A percentile compares a stretch with the other conserved stretches of the same genome.
Evolutionary conservation across 2,329 filamentous ascomycete genomes (phyloP).

Genomic region (Venturia nashicola): DNA sequence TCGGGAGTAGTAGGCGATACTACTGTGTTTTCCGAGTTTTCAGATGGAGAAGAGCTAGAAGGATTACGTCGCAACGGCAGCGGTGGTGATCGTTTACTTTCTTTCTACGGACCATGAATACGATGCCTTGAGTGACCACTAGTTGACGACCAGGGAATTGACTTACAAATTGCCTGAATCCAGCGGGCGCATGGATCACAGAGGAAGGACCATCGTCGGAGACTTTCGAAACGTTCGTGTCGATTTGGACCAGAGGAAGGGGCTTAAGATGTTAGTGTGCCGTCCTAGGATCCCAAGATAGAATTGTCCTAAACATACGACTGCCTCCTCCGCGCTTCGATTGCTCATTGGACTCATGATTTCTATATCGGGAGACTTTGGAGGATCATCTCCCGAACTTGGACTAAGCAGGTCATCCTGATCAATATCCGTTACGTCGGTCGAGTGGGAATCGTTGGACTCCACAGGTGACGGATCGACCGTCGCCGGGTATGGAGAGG

Average conservation of each 20-base stretch:
- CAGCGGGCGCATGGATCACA: conserved; percentile 80
- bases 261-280: conserved; percentile 9
- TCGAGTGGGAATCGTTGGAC: conserved; percentile 53
- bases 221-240: conserved; percentile 36
- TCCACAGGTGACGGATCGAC: conserved; percentile 76
- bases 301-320: conserved; percentile 3
- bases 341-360: conserved; percentile 22
- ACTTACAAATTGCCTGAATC: conserved; percentile 68
- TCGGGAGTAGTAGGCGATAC: conserved; percentile 25
- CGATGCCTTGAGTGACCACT: conserved; percentile 15
- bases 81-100: conserved; percentile 9
- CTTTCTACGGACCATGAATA: conserved; percentile 14
- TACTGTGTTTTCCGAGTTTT: conserved; percentile 22
- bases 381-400: conserved; percentile 21
- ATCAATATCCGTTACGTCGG: conserved; percentile 63
- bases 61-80: not conserved
- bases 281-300: not conserved
- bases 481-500: conserved; percentile 45
- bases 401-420: conserved; percentile 43
- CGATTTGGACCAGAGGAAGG: conserved; percentile 23
- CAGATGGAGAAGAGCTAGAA: conserved; percentile 16
- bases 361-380: conserved; percentile 24
- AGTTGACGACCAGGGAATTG: conserved; percentile 12
- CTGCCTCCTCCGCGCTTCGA: conserved; percentile 16
- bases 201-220: conserved; percentile 71